Evolutionary conservation across 306 rosid species (phyloP).

Genomic region (Acacia confusa): DNA sequence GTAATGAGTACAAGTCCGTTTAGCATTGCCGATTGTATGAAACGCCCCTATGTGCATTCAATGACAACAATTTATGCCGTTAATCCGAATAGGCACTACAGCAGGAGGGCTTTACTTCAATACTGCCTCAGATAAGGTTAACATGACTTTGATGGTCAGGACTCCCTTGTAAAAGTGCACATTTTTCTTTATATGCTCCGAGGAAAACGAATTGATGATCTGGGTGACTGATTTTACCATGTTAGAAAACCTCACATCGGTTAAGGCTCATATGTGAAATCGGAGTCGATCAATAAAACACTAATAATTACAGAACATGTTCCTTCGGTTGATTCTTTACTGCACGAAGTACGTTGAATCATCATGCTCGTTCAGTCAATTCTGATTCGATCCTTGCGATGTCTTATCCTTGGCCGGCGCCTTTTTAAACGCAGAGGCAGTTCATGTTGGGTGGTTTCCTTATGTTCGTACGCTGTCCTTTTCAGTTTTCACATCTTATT

Average conservation of each 20-base stretch:
- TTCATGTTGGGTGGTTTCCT: not conserved
- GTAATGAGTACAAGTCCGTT: not conserved
- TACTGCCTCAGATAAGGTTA: not conserved
- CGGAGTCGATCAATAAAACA: not conserved
- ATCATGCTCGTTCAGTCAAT: not conserved
- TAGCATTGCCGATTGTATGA: not conserved
- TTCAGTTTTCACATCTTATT: not conserved
- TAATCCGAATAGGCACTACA: too few relatives aligned
- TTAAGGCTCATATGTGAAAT: not conserved
- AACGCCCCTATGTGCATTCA: not conserved
- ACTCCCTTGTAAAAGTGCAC: not conserved
- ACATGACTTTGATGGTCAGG: not conserved
- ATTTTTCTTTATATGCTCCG: not conserved
- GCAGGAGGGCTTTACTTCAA: too few relatives aligned
- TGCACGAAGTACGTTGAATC: not conserved
- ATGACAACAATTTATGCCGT: too few relatives aligned
- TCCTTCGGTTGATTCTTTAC: not conserved
- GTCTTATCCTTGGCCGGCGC: not conserved
- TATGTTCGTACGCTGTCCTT: not conserved
- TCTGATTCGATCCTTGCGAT: not conserved
- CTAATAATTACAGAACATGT: not conserved
- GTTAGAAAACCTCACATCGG: not conserved
- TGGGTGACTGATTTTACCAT: not conserved
- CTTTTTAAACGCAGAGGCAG: not conserved
- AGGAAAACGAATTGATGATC: not conserved